Base-by-base conservation (phyloP, 495 filamentous ascomycete genomes). In the Penicillium riverlandense region DNA sequence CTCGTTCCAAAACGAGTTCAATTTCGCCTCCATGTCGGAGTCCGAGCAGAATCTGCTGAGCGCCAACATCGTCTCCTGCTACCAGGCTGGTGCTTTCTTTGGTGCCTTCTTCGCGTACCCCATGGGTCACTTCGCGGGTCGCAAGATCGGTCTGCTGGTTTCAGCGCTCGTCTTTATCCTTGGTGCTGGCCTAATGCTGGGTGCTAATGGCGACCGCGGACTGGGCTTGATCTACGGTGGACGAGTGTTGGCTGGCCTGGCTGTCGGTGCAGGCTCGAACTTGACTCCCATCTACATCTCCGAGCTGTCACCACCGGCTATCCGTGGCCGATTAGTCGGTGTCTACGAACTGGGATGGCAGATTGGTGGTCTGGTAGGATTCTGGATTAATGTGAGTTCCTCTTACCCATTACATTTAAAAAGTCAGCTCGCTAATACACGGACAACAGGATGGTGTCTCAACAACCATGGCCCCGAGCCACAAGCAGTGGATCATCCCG, bases 231-330 rank as follows among this genome's bases (percentile, higher is more conserved):
- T 85, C 49, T 75, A 82, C 77, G 75, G 66, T 45, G 87, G 86
- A 7, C 79, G 87, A 50, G 76, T 86, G 37, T 68, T 90, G 34
- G 73, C 78, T 44, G 87, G 87, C 40, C 49, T 92, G 36, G 84
- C 80, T 43, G 79, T 88, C 45, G 87, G 87, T 47, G 85, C 88
- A 41, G 79, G 78, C 10, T 88, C 85, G 4, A 76, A 84, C 11
- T 69, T 88, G 38, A 84, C 86, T 29, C 87, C 87, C 6, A 80
- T 90, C 15, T 91, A 91, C 54, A 81, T 86, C 43, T 77, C 86
- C 31, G 87, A 92, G 59, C 76, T 90, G 43, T 77, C 86, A 6
- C 86, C 83, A 12, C 84, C 85, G 47, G 82, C 86, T 45, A 87
- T 86, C 52, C 80, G 87, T 44, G 87, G 87, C 29, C 76, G 86